A percentile compares a stretch with the other conserved stretches of the same genome.
phyloP scores from a whole-genome alignment of 2,329 filamentous ascomycete genomes.

The Ceratocystis cubensis region DNA sequence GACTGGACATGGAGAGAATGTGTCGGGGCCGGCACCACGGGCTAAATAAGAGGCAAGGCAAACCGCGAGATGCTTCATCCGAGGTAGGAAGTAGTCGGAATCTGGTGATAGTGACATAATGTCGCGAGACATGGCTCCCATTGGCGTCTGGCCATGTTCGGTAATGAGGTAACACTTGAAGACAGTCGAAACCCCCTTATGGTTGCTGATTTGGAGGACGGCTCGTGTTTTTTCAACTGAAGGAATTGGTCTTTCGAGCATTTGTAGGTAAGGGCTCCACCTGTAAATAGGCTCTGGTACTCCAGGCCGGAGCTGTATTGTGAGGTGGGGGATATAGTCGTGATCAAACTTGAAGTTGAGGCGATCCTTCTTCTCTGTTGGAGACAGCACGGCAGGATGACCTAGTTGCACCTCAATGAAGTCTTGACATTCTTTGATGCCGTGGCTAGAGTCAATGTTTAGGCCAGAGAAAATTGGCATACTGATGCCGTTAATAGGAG shows the following conservation, averaged over 20 bases:
- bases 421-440: not conserved
- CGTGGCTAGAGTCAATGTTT: not conserved
- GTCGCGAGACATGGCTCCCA: not conserved
- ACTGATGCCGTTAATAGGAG: not conserved
- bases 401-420: not conserved
- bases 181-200: not conserved
- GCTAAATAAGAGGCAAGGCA: not conserved
- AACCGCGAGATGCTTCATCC: not conserved
- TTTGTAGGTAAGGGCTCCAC: not conserved
- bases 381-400: not conserved
- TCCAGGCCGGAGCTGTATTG: constrained; percentile 1
- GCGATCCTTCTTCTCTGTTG: not conserved
- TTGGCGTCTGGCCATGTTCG: not conserved
- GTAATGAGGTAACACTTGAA: not conserved
- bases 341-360: constrained; percentile 6
- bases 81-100: not conserved
- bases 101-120: not conserved
- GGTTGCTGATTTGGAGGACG: not conserved
- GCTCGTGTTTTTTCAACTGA: not conserved
- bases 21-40: not conserved
- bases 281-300: not conserved
- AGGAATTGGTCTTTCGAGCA: not conserved
- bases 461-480: not conserved
- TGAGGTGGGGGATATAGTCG: not conserved
- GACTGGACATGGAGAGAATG: not conserved